Evolutionary conservation across 2,329 filamentous ascomycete species (phyloP), one percentile per base, ranked within the genome.

Genomic region (Apiospora kogelbergensis): DNA sequence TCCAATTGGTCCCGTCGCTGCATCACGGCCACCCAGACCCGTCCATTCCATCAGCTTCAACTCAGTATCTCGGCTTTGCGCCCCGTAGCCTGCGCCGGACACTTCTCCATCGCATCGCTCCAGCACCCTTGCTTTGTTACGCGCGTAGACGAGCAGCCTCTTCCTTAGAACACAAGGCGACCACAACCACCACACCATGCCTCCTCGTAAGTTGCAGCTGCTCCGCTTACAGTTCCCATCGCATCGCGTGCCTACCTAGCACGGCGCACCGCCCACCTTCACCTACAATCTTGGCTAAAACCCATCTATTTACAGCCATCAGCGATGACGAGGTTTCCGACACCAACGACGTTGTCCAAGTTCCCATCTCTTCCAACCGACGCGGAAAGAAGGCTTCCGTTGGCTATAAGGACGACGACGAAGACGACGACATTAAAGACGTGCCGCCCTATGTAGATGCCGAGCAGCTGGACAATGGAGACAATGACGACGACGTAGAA

Each of bases 321-420:
- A 84, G 82, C 72, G 82, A 83, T 70, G 81, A 83, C 33, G 82
- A 82, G 30, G 71, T 71, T 33, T 84, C 82, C 1, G 82, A 80
- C 13, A 45, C 65, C 26, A 76, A 73, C 68, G 75, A 76, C 66
- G 37, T 74, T n/a, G n/a, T n/a, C 65, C 33, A 73, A 30, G 48
- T 57, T 26, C 6, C 26, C 26, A 33, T 37, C 68, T 9, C 60
- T 41, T 20, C 64, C 13, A 66, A 42, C 42, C 20, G 30, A 24
- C 72, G 73, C 69, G 68, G 22, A 30, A 71, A 68, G 57, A 71
- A 68, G 45, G 4, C 67, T 24, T 30, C 44, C 1, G 26, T 64
- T 15, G 70, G 60, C 42, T 9, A 48, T 17, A 24, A 24, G 33
- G 42, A 53, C 17, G 66, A 37, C 11, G 53, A 48, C 17, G 41